These are phyloP conservation scores for Quercus aquifolioides DNA, from an alignment of 306 rosid genomes.

Conservation along the genomic window DNA sequence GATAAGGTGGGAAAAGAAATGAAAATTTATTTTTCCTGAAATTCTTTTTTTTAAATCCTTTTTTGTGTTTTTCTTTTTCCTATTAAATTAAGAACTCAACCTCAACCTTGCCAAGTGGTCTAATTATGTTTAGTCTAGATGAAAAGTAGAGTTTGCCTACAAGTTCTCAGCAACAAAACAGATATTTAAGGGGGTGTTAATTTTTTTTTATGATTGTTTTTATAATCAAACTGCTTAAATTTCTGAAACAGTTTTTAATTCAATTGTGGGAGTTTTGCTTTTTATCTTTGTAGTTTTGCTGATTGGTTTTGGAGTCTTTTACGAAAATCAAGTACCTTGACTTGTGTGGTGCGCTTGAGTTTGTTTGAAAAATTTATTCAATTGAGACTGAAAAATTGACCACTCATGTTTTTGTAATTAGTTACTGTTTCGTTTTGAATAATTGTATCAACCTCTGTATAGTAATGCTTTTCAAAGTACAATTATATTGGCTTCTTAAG, in stretches of 20 bases:
- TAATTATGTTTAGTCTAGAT: not conserved
- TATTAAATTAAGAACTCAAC: not conserved
- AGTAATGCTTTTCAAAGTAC: too few species aligned
- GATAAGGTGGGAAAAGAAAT: conserved; percentile 3
- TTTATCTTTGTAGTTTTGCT: not conserved
- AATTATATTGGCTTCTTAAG: too few species aligned
- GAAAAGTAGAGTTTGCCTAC: not conserved
- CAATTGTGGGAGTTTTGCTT: not conserved
- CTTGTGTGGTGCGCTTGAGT: not conserved
- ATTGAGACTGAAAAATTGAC: not conserved
- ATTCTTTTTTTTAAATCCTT: not conserved
- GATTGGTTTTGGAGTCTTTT: not conserved
- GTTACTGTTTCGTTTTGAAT: not conserved
- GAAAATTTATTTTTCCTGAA: not conserved
- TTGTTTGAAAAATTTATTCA: not conserved
- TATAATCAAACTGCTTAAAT: not conserved
- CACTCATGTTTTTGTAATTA: not conserved
- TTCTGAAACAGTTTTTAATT: not conserved
- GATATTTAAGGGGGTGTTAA: not conserved
- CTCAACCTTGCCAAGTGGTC: not conserved
- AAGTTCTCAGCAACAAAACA: not conserved
- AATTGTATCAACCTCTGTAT: not conserved
- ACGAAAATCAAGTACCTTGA: not conserved
- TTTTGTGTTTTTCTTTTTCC: not conserved
- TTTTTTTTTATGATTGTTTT: not conserved